These are phyloP conservation scores for Waltergamsia citrina DNA, from an alignment of 2,329 filamentous ascomycete genomes.

Conservation along the genomic window DNA sequence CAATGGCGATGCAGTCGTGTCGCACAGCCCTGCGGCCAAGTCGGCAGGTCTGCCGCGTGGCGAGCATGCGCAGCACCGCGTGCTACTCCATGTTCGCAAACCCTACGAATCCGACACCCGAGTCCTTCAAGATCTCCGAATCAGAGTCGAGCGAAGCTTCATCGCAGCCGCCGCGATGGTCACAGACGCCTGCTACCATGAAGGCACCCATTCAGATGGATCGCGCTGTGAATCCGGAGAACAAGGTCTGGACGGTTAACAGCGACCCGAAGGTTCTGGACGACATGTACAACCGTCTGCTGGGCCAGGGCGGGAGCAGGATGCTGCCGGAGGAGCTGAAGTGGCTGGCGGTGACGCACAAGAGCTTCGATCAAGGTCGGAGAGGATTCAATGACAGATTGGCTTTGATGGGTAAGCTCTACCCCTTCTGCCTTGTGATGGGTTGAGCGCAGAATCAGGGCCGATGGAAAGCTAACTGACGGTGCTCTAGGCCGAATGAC, in stretches of 20 bases:
- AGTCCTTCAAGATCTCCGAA: slow-evolving; percentile 14
- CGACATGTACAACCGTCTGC: slow-evolving; percentile 63
- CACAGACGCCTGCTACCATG: slow-evolving; percentile 58
- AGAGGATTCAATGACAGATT: slow-evolving; percentile 91
- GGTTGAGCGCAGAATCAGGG: background rate
- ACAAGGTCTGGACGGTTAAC: slow-evolving; percentile 60
- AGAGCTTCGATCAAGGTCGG: slow-evolving; percentile 93
- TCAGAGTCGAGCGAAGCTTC: background rate
- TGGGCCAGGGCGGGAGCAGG: slow-evolving; percentile 63
- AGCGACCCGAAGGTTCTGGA: slow-evolving; percentile 65
- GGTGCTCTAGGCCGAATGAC: slow-evolving; percentile 22
- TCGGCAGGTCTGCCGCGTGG: slow-evolving; percentile 11
- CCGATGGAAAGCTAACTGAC: background rate
- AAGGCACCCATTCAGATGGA: slow-evolving; percentile 59
- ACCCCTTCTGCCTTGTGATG: background rate
- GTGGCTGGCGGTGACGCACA: slow-evolving; percentile 95
- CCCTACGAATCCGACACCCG: slow-evolving; percentile 10
- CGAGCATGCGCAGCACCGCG: slow-evolving; percentile 16
- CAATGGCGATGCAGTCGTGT: slow-evolving; percentile 23
- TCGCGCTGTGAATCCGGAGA: slow-evolving; percentile 42
- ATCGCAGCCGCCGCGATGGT: slow-evolving; percentile 49
- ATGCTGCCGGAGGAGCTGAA: slow-evolving; percentile 85
- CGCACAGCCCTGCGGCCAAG: slow-evolving; percentile 17
- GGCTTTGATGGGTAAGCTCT: slow-evolving; percentile 67
- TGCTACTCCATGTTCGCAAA: slow-evolving; percentile 18